Percentiles rank a stretch among this genome's conserved stretches.
Evolutionary conservation across 352 stramenopile species (phyloP).

Genomic region (Peronospora farinosa): DNA sequence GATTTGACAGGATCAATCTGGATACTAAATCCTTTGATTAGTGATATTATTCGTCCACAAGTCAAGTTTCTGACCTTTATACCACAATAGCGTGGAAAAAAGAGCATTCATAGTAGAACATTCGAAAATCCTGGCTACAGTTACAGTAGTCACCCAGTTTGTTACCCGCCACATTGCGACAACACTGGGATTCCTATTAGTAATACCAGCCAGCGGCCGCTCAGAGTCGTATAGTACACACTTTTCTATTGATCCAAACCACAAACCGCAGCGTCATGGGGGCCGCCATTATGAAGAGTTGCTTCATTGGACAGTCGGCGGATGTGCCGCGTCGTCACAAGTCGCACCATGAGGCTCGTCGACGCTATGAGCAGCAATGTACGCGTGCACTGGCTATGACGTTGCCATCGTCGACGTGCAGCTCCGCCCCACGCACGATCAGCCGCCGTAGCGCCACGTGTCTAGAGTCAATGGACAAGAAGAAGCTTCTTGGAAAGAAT

Average conservation of each 20-base stretch:
- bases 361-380: conserved; percentile 26
- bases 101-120: neutral
- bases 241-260: neutral
- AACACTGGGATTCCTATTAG: conserved; percentile 4
- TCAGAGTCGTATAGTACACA: too few species aligned
- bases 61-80: too few species aligned
- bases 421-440: neutral
- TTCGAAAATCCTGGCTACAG: conserved; percentile 15
- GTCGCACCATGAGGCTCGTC: conserved; percentile 17
- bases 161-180: conserved; percentile 1
- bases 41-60: too few species aligned
- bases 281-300: conserved; percentile 40
- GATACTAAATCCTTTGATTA: too few species aligned
- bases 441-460: conserved; percentile 2
- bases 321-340: conserved; percentile 13
- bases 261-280: conserved; percentile 19
- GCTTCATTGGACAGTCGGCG: conserved; percentile 23
- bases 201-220: conserved; percentile 1
- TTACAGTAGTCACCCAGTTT: neutral
- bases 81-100: too few species aligned
- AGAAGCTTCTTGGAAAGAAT: conserved; percentile 16
- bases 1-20: too few species aligned
- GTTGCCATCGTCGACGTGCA: conserved; percentile 2
- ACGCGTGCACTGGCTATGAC: conserved; percentile 24
- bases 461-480: conserved; percentile 15